Evolutionary conservation across 768 basidiomycete genomes (phyloP).

Genomic region (Leccinum disarticulatum): DNA sequence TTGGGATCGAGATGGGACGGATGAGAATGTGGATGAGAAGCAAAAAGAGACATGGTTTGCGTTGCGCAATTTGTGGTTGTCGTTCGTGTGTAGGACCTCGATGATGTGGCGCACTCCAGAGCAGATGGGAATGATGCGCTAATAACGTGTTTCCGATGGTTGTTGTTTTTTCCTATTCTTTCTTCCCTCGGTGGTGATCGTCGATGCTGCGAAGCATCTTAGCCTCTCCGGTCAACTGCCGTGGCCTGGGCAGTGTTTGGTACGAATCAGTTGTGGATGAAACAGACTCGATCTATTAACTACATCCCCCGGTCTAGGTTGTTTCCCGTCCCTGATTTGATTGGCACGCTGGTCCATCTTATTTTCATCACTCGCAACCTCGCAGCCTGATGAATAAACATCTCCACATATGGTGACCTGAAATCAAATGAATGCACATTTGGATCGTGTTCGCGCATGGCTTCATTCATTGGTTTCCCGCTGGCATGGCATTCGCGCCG

Average conservation of each 20-base stretch:
- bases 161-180: conserved; percentile 2
- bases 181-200: conserved; percentile 1
- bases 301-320: conserved; percentile 1
- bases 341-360: background rate
- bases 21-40: conserved; percentile 4
- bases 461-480: conserved; percentile 1
- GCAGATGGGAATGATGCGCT: conserved; percentile 10
- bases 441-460: background rate
- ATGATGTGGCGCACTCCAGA: conserved; percentile 2
- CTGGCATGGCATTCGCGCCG: background rate
- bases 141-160: conserved; percentile 10
- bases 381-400: conserved; percentile 12
- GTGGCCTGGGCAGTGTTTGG: conserved; percentile 8
- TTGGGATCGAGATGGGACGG: background rate
- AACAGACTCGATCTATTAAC: conserved; percentile 7
- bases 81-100: conserved; percentile 9
- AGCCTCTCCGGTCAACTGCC: background rate
- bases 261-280: conserved; percentile 10
- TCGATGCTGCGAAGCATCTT: background rate
- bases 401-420: conserved; percentile 1
- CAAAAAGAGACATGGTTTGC: background rate
- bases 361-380: background rate
- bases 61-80: conserved; percentile 10
- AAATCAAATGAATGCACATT: conserved; percentile 1
- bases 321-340: background rate